phyloP scores from a whole-genome alignment of 1,284 basidiomycete genomes.

The Ceratobasidium sp. region DNA sequence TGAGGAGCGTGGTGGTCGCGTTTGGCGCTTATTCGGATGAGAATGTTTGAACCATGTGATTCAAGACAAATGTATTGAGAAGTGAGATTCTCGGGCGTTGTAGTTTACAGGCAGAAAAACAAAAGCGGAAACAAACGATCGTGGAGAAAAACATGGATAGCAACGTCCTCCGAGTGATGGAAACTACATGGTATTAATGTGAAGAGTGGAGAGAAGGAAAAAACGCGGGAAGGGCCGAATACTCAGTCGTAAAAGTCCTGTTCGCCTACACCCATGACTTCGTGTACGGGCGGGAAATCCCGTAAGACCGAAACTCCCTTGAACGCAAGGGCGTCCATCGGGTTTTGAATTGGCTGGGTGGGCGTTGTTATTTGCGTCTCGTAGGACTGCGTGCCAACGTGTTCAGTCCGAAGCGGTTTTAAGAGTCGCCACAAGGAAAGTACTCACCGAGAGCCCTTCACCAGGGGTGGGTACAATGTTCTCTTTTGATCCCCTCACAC shows the following conservation, averaged over 20 bases:
- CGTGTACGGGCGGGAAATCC: slow-evolving; percentile 38
- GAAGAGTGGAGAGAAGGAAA: background rate
- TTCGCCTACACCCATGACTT: slow-evolving; percentile 37
- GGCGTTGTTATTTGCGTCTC: slow-evolving; percentile 32
- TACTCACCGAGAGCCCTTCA: slow-evolving; percentile 31
- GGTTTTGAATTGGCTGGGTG: slow-evolving; percentile 39
- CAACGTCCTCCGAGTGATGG: slow-evolving; percentile 36
- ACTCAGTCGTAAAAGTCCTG: slow-evolving; percentile 35
- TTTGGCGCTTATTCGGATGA: slow-evolving; percentile 21
- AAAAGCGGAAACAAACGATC: slow-evolving; percentile 32
- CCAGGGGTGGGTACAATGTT: slow-evolving; percentile 18
- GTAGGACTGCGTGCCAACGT: slow-evolving; percentile 20
- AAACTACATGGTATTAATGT: slow-evolving; percentile 38
- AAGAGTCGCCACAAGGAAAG: slow-evolving; percentile 1
- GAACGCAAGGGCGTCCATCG: slow-evolving; percentile 23
- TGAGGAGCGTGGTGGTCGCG: background rate
- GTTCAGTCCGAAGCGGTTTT: background rate
- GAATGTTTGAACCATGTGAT: slow-evolving; percentile 7
- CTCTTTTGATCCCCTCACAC: slow-evolving; percentile 28
- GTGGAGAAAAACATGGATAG: slow-evolving; percentile 34
- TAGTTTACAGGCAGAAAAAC: slow-evolving; percentile 33
- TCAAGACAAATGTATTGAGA: slow-evolving; percentile 35
- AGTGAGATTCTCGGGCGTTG: slow-evolving; percentile 32
- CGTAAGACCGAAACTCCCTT: slow-evolving; percentile 35
- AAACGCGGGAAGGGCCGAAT: slow-evolving; percentile 1